phyloP scores from a whole-genome alignment of 2,329 filamentous ascomycete genomes.

The Colletotrichum costaricense region DNA sequence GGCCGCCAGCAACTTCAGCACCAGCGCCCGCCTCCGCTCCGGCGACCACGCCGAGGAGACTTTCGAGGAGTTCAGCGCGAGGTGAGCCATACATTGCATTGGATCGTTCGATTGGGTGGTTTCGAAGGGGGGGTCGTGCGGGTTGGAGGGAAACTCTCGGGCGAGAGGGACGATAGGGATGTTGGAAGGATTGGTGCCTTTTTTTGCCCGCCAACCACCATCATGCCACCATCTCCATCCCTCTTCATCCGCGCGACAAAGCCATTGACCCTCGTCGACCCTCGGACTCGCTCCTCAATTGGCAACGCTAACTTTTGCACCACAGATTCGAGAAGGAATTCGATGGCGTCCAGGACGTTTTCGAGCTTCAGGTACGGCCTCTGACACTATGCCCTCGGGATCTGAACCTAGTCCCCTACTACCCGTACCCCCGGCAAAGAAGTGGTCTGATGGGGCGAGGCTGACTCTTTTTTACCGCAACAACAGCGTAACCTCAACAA shows the following conservation, averaged over 20 bases:
- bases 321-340: slow-evolving; percentile 99
- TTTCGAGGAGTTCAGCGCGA: slow-evolving; percentile 98
- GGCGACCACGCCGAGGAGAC: slow-evolving; percentile 89
- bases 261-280: slow-evolving; percentile 19
- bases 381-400: slow-evolving; percentile 15
- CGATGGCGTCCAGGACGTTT: slow-evolving; percentile 96
- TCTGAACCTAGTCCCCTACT: slow-evolving; percentile 20
- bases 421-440: slow-evolving; percentile 18
- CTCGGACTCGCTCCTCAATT: slow-evolving; percentile 3
- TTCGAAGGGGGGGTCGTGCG: background rate
- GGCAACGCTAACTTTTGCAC: slow-evolving; percentile 16
- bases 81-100: slow-evolving; percentile 68
- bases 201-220: background rate
- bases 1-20: slow-evolving; percentile 71
- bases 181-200: background rate
- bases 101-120: background rate
- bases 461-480: slow-evolving; percentile 23
- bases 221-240: slow-evolving; percentile 8
- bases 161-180: slow-evolving; percentile 28
- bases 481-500: slow-evolving; percentile 93
- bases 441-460: slow-evolving; percentile 38
- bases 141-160: background rate
- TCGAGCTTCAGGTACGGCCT: slow-evolving; percentile 90
- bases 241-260: background rate
- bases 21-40: slow-evolving; percentile 64